A percentile compares a stretch with the other conserved stretches of the same genome.
phyloP scores from a whole-genome alignment of 108 stramenopile species.

The Epithemia pelagica region DNA sequence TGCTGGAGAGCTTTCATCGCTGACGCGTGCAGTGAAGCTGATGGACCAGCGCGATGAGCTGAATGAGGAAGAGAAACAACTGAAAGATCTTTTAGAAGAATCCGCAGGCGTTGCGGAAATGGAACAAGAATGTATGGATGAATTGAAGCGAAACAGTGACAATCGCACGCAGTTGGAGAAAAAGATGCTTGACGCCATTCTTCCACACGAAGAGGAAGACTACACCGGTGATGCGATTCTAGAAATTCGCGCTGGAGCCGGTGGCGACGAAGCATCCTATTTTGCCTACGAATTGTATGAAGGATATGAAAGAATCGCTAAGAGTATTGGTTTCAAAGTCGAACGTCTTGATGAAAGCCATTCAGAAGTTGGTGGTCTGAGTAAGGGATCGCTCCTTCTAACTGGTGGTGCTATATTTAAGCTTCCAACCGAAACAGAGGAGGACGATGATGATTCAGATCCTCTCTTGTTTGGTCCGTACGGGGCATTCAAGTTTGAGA shows the following conservation, averaged over 20 bases:
- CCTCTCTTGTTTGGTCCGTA: slow-evolving; percentile 58
- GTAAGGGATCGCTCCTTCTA: slow-evolving; percentile 59
- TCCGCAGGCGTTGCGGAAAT: slow-evolving; percentile 27
- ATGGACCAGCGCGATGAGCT: slow-evolving; percentile 25
- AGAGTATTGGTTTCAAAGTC: slow-evolving; percentile 53
- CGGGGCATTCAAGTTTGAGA: slow-evolving; percentile 87
- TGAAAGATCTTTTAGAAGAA: slow-evolving; percentile 53
- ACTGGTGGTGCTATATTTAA: slow-evolving; percentile 19
- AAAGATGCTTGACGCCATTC: slow-evolving; percentile 42
- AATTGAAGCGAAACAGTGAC: slow-evolving; percentile 35
- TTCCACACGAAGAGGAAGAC: slow-evolving; percentile 76
- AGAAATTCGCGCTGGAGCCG: slow-evolving; percentile 94
- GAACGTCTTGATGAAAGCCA: slow-evolving; percentile 52
- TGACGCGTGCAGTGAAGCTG: slow-evolving; percentile 24
- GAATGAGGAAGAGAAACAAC: slow-evolving; percentile 36
- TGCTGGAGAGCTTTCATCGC: slow-evolving; percentile 51
- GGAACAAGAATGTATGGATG: slow-evolving; percentile 42
- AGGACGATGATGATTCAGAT: slow-evolving; percentile 19
- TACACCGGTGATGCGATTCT: slow-evolving; percentile 73
- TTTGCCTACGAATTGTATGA: slow-evolving; percentile 85
- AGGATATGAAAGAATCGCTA: slow-evolving; percentile 77
- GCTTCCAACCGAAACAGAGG: not conserved
- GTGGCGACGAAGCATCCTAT: slow-evolving; percentile 92
- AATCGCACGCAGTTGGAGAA: slow-evolving; percentile 29
- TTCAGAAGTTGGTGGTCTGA: slow-evolving; percentile 73